phyloP scores from a whole-genome alignment of 129 eudicot genomes.

The Heracleum sosnowskyi region DNA sequence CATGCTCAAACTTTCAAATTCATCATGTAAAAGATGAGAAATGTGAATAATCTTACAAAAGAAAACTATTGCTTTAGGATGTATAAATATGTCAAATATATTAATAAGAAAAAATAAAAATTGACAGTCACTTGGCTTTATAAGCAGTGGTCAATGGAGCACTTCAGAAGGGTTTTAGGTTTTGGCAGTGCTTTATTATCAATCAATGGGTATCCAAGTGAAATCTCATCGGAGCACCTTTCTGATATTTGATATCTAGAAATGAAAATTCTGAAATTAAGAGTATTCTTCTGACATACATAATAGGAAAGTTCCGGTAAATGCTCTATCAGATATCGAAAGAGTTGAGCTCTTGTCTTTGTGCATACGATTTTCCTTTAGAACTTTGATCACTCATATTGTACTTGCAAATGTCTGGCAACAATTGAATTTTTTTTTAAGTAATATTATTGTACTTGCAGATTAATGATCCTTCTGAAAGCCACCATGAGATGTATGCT shows the following conservation, averaged over 20 bases:
- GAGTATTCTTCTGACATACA: not conserved
- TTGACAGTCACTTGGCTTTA: not conserved
- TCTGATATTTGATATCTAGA: not conserved
- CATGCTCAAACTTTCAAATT: constrained; percentile 25
- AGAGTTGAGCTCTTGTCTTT: not conserved
- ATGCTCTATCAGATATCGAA: not conserved
- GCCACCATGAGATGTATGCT: not conserved
- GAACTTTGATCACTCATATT: too few relatives aligned
- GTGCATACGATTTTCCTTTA: not conserved
- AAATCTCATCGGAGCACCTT: not conserved
- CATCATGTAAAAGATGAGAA: constrained; percentile 8
- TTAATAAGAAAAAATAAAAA: too few relatives aligned
- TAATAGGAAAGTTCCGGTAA: not conserved
- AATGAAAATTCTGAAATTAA: not conserved
- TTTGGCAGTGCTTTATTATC: not conserved
- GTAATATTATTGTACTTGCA: not conserved
- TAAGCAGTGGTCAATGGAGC: not conserved
- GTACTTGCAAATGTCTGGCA: not conserved
- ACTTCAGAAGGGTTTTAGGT: not conserved
- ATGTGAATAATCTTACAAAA: not conserved
- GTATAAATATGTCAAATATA: not conserved
- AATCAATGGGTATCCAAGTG: not conserved
- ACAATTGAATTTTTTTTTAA: not conserved
- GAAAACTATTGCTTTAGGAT: not conserved
- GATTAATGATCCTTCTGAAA: not conserved